phyloP scores from a whole-genome alignment of 1,284 basidiomycete genomes.

The Ganoderma lucidum region DNA sequence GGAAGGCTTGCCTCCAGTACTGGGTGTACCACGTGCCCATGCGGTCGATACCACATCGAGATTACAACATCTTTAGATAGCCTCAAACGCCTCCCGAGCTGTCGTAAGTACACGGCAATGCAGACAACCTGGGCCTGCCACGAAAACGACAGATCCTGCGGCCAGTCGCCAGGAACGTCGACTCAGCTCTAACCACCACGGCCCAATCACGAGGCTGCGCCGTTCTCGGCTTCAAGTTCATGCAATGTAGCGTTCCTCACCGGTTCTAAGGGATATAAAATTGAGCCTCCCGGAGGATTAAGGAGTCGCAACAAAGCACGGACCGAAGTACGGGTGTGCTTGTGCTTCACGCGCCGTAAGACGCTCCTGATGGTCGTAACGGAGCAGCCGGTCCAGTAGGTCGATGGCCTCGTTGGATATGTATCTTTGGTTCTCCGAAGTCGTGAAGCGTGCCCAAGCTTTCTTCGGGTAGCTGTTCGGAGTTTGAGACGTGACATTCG shows the following conservation, averaged over 20 bases:
- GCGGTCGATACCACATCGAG: conserved; percentile 19
- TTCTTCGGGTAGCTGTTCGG: conserved; percentile 84
- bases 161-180: conserved; percentile 19
- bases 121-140: conserved; percentile 1
- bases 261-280: conserved; percentile 53
- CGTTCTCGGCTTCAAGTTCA: conserved; percentile 73
- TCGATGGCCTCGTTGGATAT: conserved; percentile 99
- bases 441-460: conserved; percentile 94
- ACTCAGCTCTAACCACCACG: conserved; percentile 11
- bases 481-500: conserved; percentile 21
- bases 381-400: conserved; percentile 94
- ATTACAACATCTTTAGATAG: conserved; percentile 34
- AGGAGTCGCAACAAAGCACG: conserved; percentile 18
- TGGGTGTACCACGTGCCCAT: conserved; percentile 22
- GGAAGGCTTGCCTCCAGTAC: conserved; percentile 16
- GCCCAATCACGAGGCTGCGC: conserved; percentile 65
- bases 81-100: conserved; percentile 28
- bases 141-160: conserved; percentile 6
- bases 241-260: conserved; percentile 59
- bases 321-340: conserved; percentile 90
- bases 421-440: conserved; percentile 95
- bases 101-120: conserved; percentile 30
- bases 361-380: conserved; percentile 97
- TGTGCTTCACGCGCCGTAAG: conserved; percentile 94
- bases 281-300: conserved; percentile 36